Evolutionary conservation across 208 protist genomes (phyloP), one percentile per base, ranked within the genome.

Genomic region (Acanthamoeba pearcei): DNA sequence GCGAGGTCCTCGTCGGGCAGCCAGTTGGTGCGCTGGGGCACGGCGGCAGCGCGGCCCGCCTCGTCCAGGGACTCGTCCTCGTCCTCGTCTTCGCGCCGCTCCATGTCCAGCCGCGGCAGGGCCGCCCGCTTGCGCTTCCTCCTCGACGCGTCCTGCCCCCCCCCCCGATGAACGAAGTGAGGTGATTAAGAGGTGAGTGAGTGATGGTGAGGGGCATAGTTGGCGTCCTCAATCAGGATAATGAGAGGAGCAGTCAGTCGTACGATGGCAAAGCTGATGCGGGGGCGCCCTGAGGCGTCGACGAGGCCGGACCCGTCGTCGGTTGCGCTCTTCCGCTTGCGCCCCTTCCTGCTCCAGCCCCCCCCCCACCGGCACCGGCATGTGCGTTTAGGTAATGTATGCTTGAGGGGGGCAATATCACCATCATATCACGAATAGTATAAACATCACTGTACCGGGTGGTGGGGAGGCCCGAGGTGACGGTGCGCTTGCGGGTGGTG

Each of bases 251-350:
- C n/a, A 9, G 27, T 72, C 64, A 72, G n/a, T 38, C 38, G 68
- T 76, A 76, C 68, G 68, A 76, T 32, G 29, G 68, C 68, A 5
- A 76, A 76, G 68, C 68, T 76, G 68, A 76, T 42, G 12, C 68
- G 68, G 29, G 68, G 68, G 6, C 68, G 68, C 29, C 9, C 27
- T 8, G 27, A 32, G 17, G 3, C 24, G 35, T 35, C 68, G 17
- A 9, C 19, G 10, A 22, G 64, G 64, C 19, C 64, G 24, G 13
- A 12, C 22, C 64, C 68, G 32, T 35, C 24, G 68, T 15, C 35
- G 32, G 32, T 22, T n/a, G 32, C 10, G 12, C 17, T 46, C 68
- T 76, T 76, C 13, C 68, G 68, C 35, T 76, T 76, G 68, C 68
- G 68, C 8, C 68, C 68, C 35, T 46, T 76, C 24, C 68, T 76